Evolutionary conservation across 495 filamentous ascomycete genomes (phyloP), one percentile per base, ranked within the genome.

Genomic region (Daldinia grandis): DNA sequence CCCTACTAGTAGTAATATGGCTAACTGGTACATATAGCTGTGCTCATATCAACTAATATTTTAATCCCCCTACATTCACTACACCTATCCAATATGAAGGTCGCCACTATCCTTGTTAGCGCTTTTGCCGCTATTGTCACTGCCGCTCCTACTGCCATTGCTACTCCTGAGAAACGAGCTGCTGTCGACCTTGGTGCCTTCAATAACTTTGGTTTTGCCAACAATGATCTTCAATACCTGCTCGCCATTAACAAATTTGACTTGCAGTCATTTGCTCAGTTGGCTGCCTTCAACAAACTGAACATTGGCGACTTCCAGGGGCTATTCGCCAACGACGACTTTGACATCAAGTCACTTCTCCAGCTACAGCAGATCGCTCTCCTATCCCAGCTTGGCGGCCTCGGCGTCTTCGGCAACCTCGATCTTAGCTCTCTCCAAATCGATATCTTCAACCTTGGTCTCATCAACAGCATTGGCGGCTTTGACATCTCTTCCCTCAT

Each of bases 161-260:
- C 42, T 12, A 47, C 42, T 19, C 25, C 76, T 24, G 71, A 76
- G 69, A 71, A 79, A 75, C 79, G 79, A 51, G 35, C 54, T 63
- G 25, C 21, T n/a, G 71, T 82, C 64, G 78, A 83, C 61, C 40
- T 81, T 54, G 66, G 55, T 53, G 10, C 66, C 27, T 74, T 84
- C 79, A 81, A 81, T 71, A 69, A 78, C 75, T 75, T 83, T 68
- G 55, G 12, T 69, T 82, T 83, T 70, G 71, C 68, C 62, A 81
- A 82, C 74, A 69, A 78, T 74, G 78, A 84, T 76, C 76, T 84
- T 38, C 77, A 81, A 76, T 83, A 84, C 76, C 75, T 84, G 40
- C 74, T 78, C 69, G 79, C 77, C 73, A 75, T 84, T 77, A 83
- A 83, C 78, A 49, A 59, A 14, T 75, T 83, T 60, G 63, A 84